Evolutionary conservation across 306 rosid species (phyloP), one percentile per base, ranked within the genome.

Genomic region (Medicago ruthenica): DNA sequence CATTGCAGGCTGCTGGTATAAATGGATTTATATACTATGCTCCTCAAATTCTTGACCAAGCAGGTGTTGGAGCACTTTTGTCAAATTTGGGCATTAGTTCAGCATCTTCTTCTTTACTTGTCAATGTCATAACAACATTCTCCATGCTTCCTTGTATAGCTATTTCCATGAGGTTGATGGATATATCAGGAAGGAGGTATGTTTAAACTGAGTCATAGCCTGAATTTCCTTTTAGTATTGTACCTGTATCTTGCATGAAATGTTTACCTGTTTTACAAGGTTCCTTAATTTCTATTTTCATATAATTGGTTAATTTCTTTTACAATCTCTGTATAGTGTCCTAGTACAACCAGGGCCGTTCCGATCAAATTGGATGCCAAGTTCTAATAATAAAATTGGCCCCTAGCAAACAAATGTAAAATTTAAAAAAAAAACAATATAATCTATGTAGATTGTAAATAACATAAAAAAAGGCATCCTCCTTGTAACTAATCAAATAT

Each of bases 111-210:
- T 78, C 95, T 14, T 73, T 91, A 27, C 87, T 89, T 0, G 79
- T 86, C 10, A 89, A 87, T 82, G 67, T 80, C 61, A 13, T 87
- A 13, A 79, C 82, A 60, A 78, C 97, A 7, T 85, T 91, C 3
- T 74, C 57, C 10, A 91, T 89, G 97, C 95, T 91, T 85, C 97
- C 97, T 47, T 87, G 89, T 79, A 82, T 89, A 73, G 84, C 77
- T 58, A 8, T 82, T 83, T 74, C 95, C 61, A 86, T 91, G 88
- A 80, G 87, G 77, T 80, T 89, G 45, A 89, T 91, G 91, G 97
- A 91, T 61, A 39, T 83, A 60, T 16, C 91, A 9, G 95, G 95
- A 65, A 83, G 97, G 41, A 91, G 97, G 97, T 91, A 80, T 27
- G 16, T 31, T 58, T 44, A 44, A 59, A 67, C 7, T 65, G 16